Evolutionary conservation across 441 rosid genomes (phyloP).

Genomic region (Corymbia citriodora): DNA sequence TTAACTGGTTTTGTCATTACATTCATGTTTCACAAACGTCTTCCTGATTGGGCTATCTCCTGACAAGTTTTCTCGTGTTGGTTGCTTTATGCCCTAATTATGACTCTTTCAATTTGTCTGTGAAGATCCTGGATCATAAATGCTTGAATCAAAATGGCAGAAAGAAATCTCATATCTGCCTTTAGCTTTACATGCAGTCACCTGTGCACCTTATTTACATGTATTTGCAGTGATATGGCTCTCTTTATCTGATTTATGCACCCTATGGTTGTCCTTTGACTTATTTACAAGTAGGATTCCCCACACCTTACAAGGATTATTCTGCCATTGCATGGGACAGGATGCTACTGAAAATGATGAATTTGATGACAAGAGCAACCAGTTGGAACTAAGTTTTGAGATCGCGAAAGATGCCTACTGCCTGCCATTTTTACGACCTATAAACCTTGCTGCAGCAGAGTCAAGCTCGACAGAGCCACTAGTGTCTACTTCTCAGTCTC

Average conservation of each 20-base stretch:
- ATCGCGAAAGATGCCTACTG: slow-evolving; percentile 47
- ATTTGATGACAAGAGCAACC: slow-evolving; percentile 39
- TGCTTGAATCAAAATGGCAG: not conserved
- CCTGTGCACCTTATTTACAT: not conserved
- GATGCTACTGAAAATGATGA: slow-evolving; percentile 69
- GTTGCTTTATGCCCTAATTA: not conserved
- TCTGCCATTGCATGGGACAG: slow-evolving; percentile 27
- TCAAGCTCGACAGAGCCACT: slow-evolving; percentile 41
- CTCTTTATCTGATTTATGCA: not conserved
- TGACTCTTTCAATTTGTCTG: not conserved
- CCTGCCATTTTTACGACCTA: slow-evolving; percentile 40
- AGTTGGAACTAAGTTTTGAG: slow-evolving; percentile 31
- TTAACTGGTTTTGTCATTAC: not conserved
- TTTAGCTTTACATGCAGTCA: not conserved
- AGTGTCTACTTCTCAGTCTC: slow-evolving; percentile 23
- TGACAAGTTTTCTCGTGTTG: not conserved
- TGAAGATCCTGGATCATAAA: not conserved
- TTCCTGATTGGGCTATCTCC: not conserved
- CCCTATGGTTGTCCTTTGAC: not conserved
- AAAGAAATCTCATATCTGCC: not conserved
- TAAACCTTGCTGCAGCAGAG: slow-evolving; percentile 18
- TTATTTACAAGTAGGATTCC: not conserved
- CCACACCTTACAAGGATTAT: not conserved
- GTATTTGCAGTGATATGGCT: not conserved
- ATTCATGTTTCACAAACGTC: not conserved